Evolutionary conservation across 2,329 filamentous ascomycete genomes (phyloP), one percentile per base, ranked within the genome.

Genomic region (Calonectria multiphialidica): DNA sequence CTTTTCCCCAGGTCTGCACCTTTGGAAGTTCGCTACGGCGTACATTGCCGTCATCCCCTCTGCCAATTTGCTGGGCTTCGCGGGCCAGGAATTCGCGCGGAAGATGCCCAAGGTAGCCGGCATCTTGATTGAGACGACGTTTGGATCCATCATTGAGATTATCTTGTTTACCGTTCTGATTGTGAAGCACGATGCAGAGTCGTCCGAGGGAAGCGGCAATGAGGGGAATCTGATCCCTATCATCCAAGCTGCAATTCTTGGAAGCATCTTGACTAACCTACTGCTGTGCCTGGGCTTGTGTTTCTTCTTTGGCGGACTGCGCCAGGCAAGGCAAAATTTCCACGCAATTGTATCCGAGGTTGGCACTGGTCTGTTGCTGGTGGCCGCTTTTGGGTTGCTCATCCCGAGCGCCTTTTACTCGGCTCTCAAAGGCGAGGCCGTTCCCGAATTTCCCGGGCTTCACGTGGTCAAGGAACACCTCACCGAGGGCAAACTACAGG

Each of bases 191-290:
- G 59, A 81, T 2, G 40, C 63, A 0, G 28, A 74, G 10, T 25
- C 70, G 0, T 59, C 70, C 0, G 50, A 74, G 1, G 76, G 68
- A 0, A 81, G 80, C 30, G 80, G 79, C 3, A 79, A 82, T 6
- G 81, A 82, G 44, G 82, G 83, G 2, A 81, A 84, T 50, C 73
- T 81, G 81, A 88, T 92, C 50, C 86, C 87, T 2, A 91, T 94
- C 76, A 93, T 94, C 63, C 89, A 93, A 78, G 91, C 91, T 66
- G 92, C 92, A 5, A 93, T 94, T 63, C 84, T 94, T 0, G 92
- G 92, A 15, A 93, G 91, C 2, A 92, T 94, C 53, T 79, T 94
- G 62, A 92, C 93, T 15, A 94, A 94, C 57, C 81, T 93, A 35
- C 82, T 94, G 12, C 87, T 94, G 1, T 94, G 92, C 74, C 83